Conservation (phyloP, 2,329 filamentous ascomycete species). For the Botrytis galanthina region DNA sequence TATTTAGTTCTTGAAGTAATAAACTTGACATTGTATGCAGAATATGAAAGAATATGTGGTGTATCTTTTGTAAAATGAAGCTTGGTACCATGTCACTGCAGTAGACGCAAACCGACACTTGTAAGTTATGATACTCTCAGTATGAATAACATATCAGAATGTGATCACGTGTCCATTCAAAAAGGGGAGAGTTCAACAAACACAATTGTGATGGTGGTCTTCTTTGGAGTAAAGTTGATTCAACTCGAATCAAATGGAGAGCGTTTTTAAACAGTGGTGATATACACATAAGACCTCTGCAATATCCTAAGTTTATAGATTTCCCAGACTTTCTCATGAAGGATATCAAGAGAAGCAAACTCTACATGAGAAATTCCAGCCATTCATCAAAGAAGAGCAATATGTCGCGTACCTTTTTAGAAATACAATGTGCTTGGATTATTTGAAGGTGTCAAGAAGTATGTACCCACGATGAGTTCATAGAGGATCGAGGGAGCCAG, state of each 20-base stretch:
- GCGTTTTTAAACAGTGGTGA: neutral
- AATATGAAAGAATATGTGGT: too few species aligned
- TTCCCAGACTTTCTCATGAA: neutral
- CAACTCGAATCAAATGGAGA: neutral
- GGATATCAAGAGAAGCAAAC: neutral
- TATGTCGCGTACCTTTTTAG: neutral
- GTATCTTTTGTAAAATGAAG: too few species aligned
- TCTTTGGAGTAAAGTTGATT: neutral
- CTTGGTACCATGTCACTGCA: neutral
- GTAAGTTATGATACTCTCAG: neutral
- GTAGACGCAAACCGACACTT: neutral
- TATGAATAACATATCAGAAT: neutral
- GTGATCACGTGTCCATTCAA: neutral
- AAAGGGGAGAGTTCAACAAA: neutral
- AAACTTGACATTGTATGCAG: neutral
- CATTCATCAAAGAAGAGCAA: neutral
- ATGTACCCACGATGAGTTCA: neutral
- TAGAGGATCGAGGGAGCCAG: neutral
- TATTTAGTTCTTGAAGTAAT: neutral
- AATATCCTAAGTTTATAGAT: neutral
- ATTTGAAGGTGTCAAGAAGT: neutral
- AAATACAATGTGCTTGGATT: neutral
- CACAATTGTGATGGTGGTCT: neutral
- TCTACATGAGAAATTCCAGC: neutral
- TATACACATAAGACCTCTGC: neutral